Base-by-base conservation (phyloP, 345 rosid genomes). In the Heritiera fomes region DNA sequence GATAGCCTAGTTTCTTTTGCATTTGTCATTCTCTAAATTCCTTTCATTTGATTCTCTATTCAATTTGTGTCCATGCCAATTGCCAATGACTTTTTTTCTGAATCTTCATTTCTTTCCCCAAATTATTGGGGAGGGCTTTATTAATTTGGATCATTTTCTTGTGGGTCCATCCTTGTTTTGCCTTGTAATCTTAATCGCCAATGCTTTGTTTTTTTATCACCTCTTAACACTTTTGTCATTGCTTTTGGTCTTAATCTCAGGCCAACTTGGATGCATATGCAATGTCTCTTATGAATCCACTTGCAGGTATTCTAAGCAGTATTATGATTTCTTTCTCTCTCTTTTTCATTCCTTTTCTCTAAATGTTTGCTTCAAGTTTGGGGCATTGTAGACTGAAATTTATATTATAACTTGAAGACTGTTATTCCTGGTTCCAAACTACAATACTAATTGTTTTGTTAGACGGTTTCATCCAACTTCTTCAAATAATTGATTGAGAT, bases 251-350 rank as follows among this genome's bases (percentile, higher is more conserved):
- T 46, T 34, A 40, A 46, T 87, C 56, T 80, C 85, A 96, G 99
- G 91, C 81, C 89, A 86, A 85, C 88, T 82, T 83, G 98, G 97
- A 72, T 96, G 98, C 89, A 86, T 96, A 76, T 96, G 99, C 93
- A 89, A 89, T 85, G 90, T 92, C 69, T 88, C 89, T 10, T 88
- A 84, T 38, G 90, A 88, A 77, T 91, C 98, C 81, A 78, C 87
- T 47, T 96, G 99, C 95, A 96, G 99, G 99, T 96, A 73, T 80
- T 69, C 68, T 79, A 58, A 40, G 73, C 12, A 41, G 14, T 67
- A 23, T 75, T 30, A 32, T 73, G 62, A 75, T 17, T 45, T 81
- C 50, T 63, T 58, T 74, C 18, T 38, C 40, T 66, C 14, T 68
- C 23, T 59, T 41, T 77, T 43, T 59, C 38, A 67, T 69, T 46